A percentile compares a stretch with the other conserved stretches of the same genome.
These are phyloP conservation scores for Suhomyces wounanorum DNA, from an alignment of 1,139 yeast genomes.

Conservation along the genomic window DNA sequence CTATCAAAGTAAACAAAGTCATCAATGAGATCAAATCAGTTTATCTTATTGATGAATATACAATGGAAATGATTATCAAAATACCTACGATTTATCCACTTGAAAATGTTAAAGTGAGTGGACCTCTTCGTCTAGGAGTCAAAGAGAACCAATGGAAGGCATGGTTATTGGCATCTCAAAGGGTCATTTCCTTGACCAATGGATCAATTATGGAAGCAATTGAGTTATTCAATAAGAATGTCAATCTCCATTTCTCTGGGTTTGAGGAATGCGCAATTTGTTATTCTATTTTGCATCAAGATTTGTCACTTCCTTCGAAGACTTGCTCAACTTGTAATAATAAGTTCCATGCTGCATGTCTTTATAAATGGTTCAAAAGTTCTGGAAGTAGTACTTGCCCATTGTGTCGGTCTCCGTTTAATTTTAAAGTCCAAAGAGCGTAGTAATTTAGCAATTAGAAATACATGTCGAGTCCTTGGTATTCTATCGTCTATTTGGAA, in stretches of 20 bases:
- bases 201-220: slow-evolving; percentile 84
- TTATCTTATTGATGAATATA: slow-evolving; percentile 85
- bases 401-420: slow-evolving; percentile 79
- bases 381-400: slow-evolving; percentile 94
- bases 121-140: slow-evolving; percentile 82
- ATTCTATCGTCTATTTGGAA: not conserved
- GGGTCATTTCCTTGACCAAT: slow-evolving; percentile 69
- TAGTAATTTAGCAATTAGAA: not conserved
- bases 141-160: slow-evolving; percentile 94
- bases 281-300: slow-evolving; percentile 86
- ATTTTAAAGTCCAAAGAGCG: slow-evolving; percentile 33
- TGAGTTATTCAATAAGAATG: slow-evolving; percentile 78
- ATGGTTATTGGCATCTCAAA: slow-evolving; percentile 89
- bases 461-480: not conserved
- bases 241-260: slow-evolving; percentile 81
- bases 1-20: slow-evolving; percentile 61
- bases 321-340: slow-evolving; percentile 88
- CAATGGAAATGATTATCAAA: slow-evolving; percentile 74
- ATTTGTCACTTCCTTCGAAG: slow-evolving; percentile 87
- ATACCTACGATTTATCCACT: slow-evolving; percentile 78
- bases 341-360: slow-evolving; percentile 95
- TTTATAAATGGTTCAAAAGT: slow-evolving; percentile 96
- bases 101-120: slow-evolving; percentile 69
- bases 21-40: slow-evolving; percentile 72
- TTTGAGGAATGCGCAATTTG: slow-evolving; percentile 98